A percentile compares a stretch with the other conserved stretches of the same genome.
Conservation (phyloP, 495 filamentous ascomycete genomes). For the Melanomma pulvis-pyrius region DNA sequence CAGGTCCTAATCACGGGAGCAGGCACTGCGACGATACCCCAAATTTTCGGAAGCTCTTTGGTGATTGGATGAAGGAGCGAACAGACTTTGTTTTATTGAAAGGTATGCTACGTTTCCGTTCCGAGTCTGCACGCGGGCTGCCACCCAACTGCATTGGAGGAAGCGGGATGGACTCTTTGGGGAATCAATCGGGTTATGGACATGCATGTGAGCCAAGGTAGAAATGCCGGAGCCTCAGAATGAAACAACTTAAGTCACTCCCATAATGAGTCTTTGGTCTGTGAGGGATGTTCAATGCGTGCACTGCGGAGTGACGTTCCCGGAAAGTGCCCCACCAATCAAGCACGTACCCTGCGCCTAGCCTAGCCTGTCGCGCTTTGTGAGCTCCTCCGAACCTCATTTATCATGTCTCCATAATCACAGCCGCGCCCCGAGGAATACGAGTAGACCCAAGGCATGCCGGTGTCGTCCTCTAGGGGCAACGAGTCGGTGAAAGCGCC, state of each 20-base stretch:
- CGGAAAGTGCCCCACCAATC: slow-evolving; percentile 15
- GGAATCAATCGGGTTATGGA: neutral
- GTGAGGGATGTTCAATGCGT: too few species aligned
- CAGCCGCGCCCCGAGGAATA: neutral
- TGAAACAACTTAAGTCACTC: neutral
- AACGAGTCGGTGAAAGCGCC: slow-evolving; percentile 19
- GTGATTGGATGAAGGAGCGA: neutral
- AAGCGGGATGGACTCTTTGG: neutral
- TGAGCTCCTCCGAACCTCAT: slow-evolving; percentile 5
- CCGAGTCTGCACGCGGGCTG: neutral
- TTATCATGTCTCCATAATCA: neutral
- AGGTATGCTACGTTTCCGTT: neutral
- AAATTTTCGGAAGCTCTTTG: neutral
- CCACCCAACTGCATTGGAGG: neutral
- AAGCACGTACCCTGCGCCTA: neutral
- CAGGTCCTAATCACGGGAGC: neutral
- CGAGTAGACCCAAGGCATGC: slow-evolving; percentile 10
- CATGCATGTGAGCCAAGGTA: neutral
- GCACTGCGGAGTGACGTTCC: neutral
- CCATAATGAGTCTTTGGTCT: too few species aligned
- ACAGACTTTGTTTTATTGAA: neutral
- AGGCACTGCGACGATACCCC: slow-evolving; percentile 9
- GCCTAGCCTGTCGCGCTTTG: neutral
- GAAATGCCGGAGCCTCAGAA: neutral
- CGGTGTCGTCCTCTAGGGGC: neutral